Base-by-base conservation (phyloP, 139 green algal genomes). In the Monoraphidium neglectum region DNA sequence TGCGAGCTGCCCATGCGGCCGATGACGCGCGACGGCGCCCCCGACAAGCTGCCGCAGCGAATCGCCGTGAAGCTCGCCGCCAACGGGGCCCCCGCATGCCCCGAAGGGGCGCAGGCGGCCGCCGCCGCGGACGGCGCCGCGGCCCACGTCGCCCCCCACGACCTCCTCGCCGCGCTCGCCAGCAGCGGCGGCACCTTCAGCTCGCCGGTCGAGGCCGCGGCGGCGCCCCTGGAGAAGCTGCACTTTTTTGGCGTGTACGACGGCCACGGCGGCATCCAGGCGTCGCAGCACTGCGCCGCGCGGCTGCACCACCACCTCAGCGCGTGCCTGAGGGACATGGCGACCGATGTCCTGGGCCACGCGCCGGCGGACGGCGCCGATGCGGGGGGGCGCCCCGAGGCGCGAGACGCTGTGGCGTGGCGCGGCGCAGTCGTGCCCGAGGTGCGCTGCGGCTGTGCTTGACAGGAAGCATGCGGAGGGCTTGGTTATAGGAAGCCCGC, bases 201-300 rank as follows among this genome's bases (percentile, higher is more conserved):
- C 43, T 8, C 8, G 8, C 8, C 43, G 43, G 43, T 51, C 8
- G 43, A 51, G 8, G 12, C 8, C 43, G 43, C 43, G 43, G 43
- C 8, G 8, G 43, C 43, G 43, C 43, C n/a, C n/a, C 70, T 77
- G n/a, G 86, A 90, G 57, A 84, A 82, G 46, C 82, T 94, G n/a
- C 90, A 94, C 82, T 93, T 93, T 67, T 94, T 92, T 46, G 90
- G 84, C 15, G 88, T 94, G 16, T 94, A 90, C 76, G 90, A 94
- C 63, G 90, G 90, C 10, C 90, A 94, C 72, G 90, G 90, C 16
- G 90, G 90, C 49, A 81, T 68, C 35, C 82, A 93, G 57, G 90
- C 87, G 0, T 87, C 90, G 0, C 80, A 87, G 60, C 85, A 92
- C 76, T 94, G 90, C 61, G 79, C 86, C 0, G 65, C 72, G 57